These are phyloP conservation scores for Aspergillus piperis DNA, from an alignment of 2,329 filamentous ascomycete species.

Conservation along the genomic window DNA sequence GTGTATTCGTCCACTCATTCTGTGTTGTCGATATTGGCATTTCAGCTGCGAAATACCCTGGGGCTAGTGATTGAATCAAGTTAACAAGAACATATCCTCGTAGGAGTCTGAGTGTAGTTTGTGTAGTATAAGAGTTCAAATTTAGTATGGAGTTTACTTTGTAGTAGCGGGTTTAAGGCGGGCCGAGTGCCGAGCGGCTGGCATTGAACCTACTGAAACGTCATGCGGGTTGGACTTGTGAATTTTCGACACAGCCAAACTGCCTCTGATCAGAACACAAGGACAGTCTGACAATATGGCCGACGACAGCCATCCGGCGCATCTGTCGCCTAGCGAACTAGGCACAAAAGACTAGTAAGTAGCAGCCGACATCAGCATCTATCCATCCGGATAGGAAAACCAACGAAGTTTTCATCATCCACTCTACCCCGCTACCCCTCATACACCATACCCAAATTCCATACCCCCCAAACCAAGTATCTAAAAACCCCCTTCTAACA, in stretches of 20 bases:
- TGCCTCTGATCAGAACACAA: background rate
- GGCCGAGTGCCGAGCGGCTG: background rate
- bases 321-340: constrained; percentile 75
- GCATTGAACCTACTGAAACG: background rate
- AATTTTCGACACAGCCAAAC: background rate
- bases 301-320: constrained; percentile 52
- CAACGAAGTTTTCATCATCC: background rate
- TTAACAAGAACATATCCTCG: background rate
- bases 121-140: background rate
- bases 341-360: constrained; percentile 90
- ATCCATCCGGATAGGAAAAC: background rate
- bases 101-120: too few species aligned
- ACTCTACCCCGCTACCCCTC: constrained; percentile 18
- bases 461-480: background rate
- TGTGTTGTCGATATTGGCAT: constrained; percentile 15
- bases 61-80: constrained; percentile 15
- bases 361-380: too few species aligned
- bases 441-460: background rate
- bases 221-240: background rate
- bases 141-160: background rate
- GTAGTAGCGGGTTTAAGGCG: background rate
- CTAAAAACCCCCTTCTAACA: constrained; percentile 9
- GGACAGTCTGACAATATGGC: constrained; percentile 20
- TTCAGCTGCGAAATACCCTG: constrained; percentile 23
- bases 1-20: constrained; percentile 18